A percentile compares a stretch with the other conserved stretches of the same genome.
Conservation (phyloP, 2,329 filamentous ascomycete genomes). For the Fusarium ramigenum region DNA sequence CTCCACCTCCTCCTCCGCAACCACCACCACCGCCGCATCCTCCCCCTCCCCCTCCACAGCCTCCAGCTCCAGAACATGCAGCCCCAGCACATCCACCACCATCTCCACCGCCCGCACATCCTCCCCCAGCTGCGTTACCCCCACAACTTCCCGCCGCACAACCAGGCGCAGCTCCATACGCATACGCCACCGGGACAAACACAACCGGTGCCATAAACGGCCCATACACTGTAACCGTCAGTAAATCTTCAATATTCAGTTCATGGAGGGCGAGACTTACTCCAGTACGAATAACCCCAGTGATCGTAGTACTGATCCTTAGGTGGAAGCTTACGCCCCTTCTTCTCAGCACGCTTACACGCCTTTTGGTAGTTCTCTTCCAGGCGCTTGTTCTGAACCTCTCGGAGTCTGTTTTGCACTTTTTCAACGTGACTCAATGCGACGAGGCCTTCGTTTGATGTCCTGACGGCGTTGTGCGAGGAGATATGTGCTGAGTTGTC, state of each 20-base stretch:
- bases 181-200: constrained; percentile 55
- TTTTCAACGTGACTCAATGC: constrained; percentile 4
- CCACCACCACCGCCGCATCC: not conserved
- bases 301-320: constrained; percentile 61
- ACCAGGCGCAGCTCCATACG: constrained; percentile 46
- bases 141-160: constrained; percentile 61
- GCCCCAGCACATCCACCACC: constrained; percentile 8
- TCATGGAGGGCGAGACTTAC: constrained; percentile 4
- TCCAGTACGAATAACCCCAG: constrained; percentile 63
- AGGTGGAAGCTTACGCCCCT: constrained; percentile 58
- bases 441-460: not conserved
- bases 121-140: constrained; percentile 54
- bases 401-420: constrained; percentile 22
- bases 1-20: not conserved
- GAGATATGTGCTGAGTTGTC: constrained; percentile 75
- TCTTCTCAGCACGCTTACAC: constrained; percentile 58
- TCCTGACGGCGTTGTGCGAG: constrained; percentile 72
- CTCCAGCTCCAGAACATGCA: not conserved
- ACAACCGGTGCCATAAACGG: constrained; percentile 57
- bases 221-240: constrained; percentile 49
- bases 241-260: accelerated
- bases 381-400: constrained; percentile 45
- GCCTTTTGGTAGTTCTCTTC: constrained; percentile 68
- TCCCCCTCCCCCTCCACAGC: not conserved
- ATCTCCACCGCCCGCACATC: constrained; percentile 38